Percentiles rank a stretch among this genome's conserved stretches.
These are phyloP conservation scores for Pseudohalonectria lignicola DNA, from an alignment of 2,329 filamentous ascomycete species.

Conservation along the genomic window DNA sequence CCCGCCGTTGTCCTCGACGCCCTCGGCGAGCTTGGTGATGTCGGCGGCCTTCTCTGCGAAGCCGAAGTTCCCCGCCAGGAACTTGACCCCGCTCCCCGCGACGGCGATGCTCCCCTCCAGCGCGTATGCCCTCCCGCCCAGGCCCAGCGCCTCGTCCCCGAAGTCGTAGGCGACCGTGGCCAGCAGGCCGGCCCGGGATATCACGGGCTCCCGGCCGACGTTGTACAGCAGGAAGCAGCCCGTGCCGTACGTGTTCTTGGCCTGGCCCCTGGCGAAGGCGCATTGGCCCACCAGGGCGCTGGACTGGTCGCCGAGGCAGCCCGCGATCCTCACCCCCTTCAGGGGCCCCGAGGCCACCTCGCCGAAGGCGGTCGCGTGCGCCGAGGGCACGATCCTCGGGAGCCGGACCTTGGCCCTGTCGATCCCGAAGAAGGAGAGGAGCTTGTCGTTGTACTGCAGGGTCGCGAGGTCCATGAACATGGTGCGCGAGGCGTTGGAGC, in stretches of 20 bases:
- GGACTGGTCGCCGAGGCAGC: slow-evolving; percentile 79
- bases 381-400: slow-evolving; percentile 76
- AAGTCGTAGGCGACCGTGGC: slow-evolving; percentile 86
- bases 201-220: slow-evolving; percentile 72
- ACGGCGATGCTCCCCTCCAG: slow-evolving; percentile 78
- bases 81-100: slow-evolving; percentile 71
- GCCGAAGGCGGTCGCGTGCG: slow-evolving; percentile 64
- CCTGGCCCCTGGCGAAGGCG: slow-evolving; percentile 69
- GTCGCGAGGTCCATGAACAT: slow-evolving; percentile 91
- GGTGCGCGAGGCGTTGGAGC: slow-evolving; percentile 78
- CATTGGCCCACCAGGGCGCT: slow-evolving; percentile 78
- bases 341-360: slow-evolving; percentile 53
- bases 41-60: slow-evolving; percentile 38
- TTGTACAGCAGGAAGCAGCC: slow-evolving; percentile 88
- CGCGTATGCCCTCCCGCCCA: slow-evolving; percentile 48
- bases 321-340: slow-evolving; percentile 63
- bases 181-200: slow-evolving; percentile 72
- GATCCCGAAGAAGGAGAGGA: slow-evolving; percentile 71
- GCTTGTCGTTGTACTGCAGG: slow-evolving; percentile 65
- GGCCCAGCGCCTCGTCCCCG: slow-evolving; percentile 26
- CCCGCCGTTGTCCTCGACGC: slow-evolving; percentile 63
- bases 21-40: slow-evolving; percentile 38
- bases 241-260: slow-evolving; percentile 88
- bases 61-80: slow-evolving; percentile 53
- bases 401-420: slow-evolving; percentile 57